Percentiles rank a stretch among this genome's conserved stretches.
Conservation (phyloP, 306 rosid species). For the Malus sieversii region DNA sequence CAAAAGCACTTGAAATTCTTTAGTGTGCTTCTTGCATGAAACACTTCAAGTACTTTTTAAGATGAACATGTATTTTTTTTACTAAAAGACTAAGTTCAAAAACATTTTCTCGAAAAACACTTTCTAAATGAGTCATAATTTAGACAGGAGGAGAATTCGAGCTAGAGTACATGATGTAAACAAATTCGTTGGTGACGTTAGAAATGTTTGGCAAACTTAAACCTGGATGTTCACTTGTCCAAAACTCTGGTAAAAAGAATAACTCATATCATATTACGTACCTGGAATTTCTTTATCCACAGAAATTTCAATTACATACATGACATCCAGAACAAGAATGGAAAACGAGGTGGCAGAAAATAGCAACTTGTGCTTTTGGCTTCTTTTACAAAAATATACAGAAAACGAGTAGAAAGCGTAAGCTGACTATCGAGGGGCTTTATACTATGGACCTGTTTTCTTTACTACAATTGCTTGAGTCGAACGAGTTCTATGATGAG, state of each 20-base stretch:
- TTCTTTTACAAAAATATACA: constrained; percentile 42
- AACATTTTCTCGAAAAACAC: no score
- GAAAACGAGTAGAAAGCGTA: constrained; percentile 25
- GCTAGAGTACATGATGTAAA: no score
- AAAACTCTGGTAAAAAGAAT: not conserved
- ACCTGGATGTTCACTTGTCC: no score
- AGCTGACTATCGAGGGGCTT: constrained; percentile 15
- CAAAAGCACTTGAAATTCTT: fast-evolving
- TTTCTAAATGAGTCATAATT: no score
- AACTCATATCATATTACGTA: constrained; percentile 4
- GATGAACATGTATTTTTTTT: no score
- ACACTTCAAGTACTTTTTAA: no score
- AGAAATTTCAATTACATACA: constrained; percentile 21
- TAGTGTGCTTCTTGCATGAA: fast-evolving
- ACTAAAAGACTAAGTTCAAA: no score
- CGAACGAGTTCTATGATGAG: constrained; percentile 21
- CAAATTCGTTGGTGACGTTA: no score
- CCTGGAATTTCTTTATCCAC: constrained; percentile 20
- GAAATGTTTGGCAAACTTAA: no score
- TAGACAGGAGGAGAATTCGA: no score
- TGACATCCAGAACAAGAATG: constrained; percentile 36
- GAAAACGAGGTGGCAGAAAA: constrained; percentile 37
- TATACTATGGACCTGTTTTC: constrained; percentile 9
- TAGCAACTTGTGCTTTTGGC: constrained; percentile 16
- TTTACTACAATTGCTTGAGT: not conserved